A percentile compares a stretch with the other conserved stretches of the same genome.
phyloP scores from a whole-genome alignment of 2,329 filamentous ascomycete species.

The Paracoccidioides brasiliensis region DNA sequence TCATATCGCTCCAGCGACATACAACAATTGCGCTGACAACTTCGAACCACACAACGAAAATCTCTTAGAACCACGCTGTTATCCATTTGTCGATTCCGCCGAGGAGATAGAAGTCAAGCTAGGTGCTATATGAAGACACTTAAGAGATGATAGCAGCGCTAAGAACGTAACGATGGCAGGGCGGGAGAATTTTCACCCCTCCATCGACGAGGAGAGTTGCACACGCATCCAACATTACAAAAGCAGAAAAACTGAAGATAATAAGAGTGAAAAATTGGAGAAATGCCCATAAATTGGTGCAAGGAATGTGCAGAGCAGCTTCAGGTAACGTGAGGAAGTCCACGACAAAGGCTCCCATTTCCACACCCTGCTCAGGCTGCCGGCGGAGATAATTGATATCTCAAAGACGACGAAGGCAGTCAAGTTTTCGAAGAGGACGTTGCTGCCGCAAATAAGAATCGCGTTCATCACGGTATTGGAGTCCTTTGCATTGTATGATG shows the following conservation, averaged over 20 bases:
- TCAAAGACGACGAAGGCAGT: conserved; percentile 41
- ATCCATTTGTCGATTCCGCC: conserved; percentile 44
- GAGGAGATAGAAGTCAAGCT: conserved; percentile 45
- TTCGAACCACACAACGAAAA: conserved; percentile 46
- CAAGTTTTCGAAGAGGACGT: conserved; percentile 44
- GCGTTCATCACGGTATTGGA: conserved; percentile 49
- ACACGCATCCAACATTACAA: conserved; percentile 46
- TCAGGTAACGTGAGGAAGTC: conserved; percentile 47
- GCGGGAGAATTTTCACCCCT: conserved; percentile 34
- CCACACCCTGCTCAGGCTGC: conserved; percentile 27
- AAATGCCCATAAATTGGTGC: conserved; percentile 46
- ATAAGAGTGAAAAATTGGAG: conserved; percentile 46
- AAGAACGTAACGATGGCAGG: conserved; percentile 38
- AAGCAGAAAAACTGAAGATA: conserved; percentile 46
- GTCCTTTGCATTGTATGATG: conserved; percentile 44
- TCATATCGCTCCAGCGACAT: conserved; percentile 44
- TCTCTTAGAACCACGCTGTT: conserved; percentile 40
- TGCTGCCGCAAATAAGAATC: conserved; percentile 42
- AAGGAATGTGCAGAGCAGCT: conserved; percentile 45
- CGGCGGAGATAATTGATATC: conserved; percentile 37
- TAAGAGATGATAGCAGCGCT: conserved; percentile 39
- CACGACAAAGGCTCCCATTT: conserved; percentile 42
- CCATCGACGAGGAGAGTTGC: conserved; percentile 43
- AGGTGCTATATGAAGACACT: conserved; percentile 46
- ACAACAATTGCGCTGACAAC: conserved; percentile 41